Conservation (phyloP, 1,284 basidiomycete species). For the Volvariella volvacea region DNA sequence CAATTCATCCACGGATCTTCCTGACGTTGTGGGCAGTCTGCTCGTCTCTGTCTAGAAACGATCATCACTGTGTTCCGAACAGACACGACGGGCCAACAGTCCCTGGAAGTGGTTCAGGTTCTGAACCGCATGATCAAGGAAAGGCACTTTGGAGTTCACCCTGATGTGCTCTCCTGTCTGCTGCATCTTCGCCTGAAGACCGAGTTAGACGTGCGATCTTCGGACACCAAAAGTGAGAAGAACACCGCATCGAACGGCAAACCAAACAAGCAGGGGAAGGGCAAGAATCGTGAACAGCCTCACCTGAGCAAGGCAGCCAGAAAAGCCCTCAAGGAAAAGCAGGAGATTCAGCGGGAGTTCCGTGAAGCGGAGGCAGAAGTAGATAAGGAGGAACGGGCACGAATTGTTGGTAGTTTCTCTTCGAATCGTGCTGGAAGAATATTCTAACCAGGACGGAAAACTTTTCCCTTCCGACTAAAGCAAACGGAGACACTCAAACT, state of each 20-base stretch:
- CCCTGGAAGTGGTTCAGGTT: conserved; percentile 85
- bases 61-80: conserved; percentile 77
- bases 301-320: conserved; percentile 85
- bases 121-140: conserved; percentile 98
- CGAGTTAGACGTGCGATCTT: conserved; percentile 79
- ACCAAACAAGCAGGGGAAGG: conserved; percentile 47
- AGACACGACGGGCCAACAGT: conserved; percentile 76
- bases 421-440: no score
- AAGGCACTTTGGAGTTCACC: conserved; percentile 84
- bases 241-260: conserved; percentile 37
- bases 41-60: conserved; percentile 76
- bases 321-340: conserved; percentile 75
- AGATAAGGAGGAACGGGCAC: conserved; percentile 85
- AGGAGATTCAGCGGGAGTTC: conserved; percentile 85
- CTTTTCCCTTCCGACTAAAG: conserved; percentile 29
- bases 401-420: conserved; percentile 51
- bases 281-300: conserved; percentile 56
- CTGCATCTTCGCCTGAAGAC: conserved; percentile 83
- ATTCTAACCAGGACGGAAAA: no score
- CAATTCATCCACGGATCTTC: not conserved
- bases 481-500: conserved; percentile 98
- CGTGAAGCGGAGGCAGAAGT: conserved; percentile 93
- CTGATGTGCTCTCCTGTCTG: conserved; percentile 82
- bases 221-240: conserved; percentile 59
- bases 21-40: conserved; percentile 39